Conservation (phyloP, 2,329 filamentous ascomycete species). For the Aspergillus japonicus region DNA sequence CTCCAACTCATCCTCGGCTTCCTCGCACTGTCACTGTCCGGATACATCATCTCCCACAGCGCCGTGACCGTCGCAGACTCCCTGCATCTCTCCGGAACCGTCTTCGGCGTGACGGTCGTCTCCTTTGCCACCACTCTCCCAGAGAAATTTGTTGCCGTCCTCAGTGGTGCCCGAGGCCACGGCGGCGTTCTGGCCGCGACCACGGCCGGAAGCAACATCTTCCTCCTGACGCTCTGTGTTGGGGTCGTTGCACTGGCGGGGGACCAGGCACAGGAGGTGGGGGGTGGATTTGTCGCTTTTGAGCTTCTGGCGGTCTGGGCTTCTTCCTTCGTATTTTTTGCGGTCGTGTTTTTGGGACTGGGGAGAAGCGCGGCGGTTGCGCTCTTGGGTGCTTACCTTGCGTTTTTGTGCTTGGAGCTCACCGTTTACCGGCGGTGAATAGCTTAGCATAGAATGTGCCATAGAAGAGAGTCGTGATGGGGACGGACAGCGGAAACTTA, state of each 20-base stretch:
- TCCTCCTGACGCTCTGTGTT: conserved; percentile 52
- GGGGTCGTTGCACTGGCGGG: conserved; percentile 29
- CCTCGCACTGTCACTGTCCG: conserved; percentile 46
- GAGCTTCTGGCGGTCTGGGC: conserved; percentile 25
- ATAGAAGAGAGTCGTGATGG: no score
- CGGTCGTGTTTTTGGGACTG: conserved; percentile 18
- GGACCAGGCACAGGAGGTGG: background rate
- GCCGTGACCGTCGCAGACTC: conserved; percentile 42
- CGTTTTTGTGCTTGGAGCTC: conserved; percentile 38
- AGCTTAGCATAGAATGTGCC: no score
- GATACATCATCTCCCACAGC: conserved; percentile 51
- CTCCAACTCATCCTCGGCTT: conserved; percentile 47
- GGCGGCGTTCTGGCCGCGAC: conserved; percentile 53
- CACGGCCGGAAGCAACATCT: conserved; percentile 56
- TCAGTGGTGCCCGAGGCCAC: conserved; percentile 50
- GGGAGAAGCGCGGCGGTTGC: conserved; percentile 20
- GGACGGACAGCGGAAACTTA: no score
- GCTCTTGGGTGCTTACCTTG: conserved; percentile 34
- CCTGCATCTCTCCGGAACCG: conserved; percentile 45
- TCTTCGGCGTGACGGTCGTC: conserved; percentile 51
- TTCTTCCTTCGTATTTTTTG: conserved; percentile 15
- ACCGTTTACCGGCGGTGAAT: conserved; percentile 14
- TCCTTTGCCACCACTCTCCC: conserved; percentile 56
- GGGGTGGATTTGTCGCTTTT: conserved; percentile 22
- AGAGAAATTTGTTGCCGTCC: conserved; percentile 53